Conservation (phyloP, 768 basidiomycete genomes). For the Mycena vulgaris region DNA sequence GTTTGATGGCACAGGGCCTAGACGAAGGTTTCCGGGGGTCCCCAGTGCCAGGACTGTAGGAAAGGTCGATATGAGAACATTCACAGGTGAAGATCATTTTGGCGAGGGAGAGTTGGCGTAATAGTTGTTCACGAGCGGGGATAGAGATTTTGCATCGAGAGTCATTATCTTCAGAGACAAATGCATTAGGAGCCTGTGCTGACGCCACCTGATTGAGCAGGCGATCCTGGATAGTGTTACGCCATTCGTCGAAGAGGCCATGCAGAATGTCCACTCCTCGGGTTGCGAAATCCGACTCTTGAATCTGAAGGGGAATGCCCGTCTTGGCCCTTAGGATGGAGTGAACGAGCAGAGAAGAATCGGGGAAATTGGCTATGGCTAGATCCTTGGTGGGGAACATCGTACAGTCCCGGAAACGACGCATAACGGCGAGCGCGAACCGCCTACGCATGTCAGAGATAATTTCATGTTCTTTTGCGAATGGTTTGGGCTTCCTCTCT, state of each 20-base stretch:
- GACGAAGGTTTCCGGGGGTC: not conserved
- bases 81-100: slow-evolving; percentile 10
- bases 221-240: not conserved
- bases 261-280: not conserved
- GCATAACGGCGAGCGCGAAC: slow-evolving; percentile 6
- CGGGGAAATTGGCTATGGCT: not conserved
- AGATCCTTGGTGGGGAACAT: not conserved
- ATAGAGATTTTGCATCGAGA: not conserved
- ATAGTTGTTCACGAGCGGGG: not conserved
- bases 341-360: not conserved
- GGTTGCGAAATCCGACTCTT: not conserved
- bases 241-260: slow-evolving; percentile 14
- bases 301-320: not conserved
- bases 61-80: not conserved
- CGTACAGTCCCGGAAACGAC: not conserved
- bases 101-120: slow-evolving; percentile 10
- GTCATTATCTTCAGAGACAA: not conserved
- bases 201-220: not conserved
- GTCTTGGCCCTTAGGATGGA: not conserved
- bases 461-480: not conserved
- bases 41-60: not conserved
- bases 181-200: not conserved
- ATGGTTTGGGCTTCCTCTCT: not conserved
- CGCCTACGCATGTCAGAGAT: not conserved
- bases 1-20: not conserved